Evolutionary conservation across 495 filamentous ascomycete species (phyloP), one percentile per base, ranked within the genome.

Genomic region (Chaetomium cochliodes): DNA sequence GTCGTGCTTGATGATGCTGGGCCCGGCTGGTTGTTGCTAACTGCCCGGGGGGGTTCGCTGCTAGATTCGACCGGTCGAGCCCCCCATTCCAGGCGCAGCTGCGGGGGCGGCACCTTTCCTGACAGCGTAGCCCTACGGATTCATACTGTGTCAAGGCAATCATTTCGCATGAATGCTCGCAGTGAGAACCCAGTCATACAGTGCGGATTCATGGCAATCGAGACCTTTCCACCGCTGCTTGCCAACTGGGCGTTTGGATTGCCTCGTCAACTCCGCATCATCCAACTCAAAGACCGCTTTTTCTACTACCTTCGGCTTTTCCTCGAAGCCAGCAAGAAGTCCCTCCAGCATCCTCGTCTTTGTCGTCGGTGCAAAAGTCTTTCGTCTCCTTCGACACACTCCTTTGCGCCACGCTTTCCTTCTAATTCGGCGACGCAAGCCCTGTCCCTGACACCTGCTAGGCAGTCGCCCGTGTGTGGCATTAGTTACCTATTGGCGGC

Each of bases 231-330:
- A 20, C 57, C 13, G 18, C 16, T 65, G 66, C 51, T 58, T 53
- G 44, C 58, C 37, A 64, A 64, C 41, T 15, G 33, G 41, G 28
- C 42, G 23, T 49, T 49, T 65, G 42, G 65, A 60, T 53, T 47
- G 58, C 51, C 23, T 65, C 41, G 61, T 61, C 66, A 71, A 69
- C 69, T 67, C 69, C 64, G 63, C 69, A 67, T 62, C 56, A 63
- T 58, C 42, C 63, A 42, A 65, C 37, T 70, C 65, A 68, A 68
- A 67, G 69, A 50, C 61, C 30, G 49, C 55, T 23, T 50, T 56
- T 57, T 64, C 49, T 58, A 5, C 39, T 58, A 39, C 33, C 33
- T 44, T 58, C 60, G 50, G 52, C 46, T 56, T 23, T 69, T 58
- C 53, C 44, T 59, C 59, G 23, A 52, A 55, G 15, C n/a, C 2